These are phyloP conservation scores for Albifimbria verrucaria DNA, from an alignment of 2,329 filamentous ascomycete genomes.

Conservation along the genomic window DNA sequence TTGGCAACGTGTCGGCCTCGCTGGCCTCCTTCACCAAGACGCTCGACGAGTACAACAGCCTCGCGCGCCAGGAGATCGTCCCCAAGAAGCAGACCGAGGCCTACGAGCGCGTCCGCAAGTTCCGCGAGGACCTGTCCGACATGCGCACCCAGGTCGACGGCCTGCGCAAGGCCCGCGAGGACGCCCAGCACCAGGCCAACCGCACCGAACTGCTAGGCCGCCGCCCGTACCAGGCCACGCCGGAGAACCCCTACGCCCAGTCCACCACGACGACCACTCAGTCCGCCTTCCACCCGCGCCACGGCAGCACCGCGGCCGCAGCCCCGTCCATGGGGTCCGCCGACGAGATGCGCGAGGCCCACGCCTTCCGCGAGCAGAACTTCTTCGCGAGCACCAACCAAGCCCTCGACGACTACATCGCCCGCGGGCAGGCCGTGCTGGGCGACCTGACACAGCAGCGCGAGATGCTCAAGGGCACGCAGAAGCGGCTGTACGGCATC, in stretches of 20 bases:
- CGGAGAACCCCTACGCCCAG: slow-evolving; percentile 80
- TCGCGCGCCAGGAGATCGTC: slow-evolving; percentile 86
- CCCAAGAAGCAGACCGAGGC: slow-evolving; percentile 91
- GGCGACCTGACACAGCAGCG: slow-evolving; percentile 85
- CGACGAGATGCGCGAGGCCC: slow-evolving; percentile 71
- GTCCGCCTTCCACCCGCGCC: slow-evolving; percentile 38
- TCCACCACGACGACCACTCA: slow-evolving; percentile 30
- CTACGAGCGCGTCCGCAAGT: slow-evolving; percentile 77
- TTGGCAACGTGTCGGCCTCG: slow-evolving; percentile 73
- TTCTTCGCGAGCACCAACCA: slow-evolving; percentile 81
- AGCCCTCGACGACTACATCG: slow-evolving; percentile 91
- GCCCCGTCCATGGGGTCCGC: slow-evolving; percentile 38
- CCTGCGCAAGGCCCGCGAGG: slow-evolving; percentile 74
- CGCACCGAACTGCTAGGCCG: slow-evolving; percentile 81
- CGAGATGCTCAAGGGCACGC: slow-evolving; percentile 93
- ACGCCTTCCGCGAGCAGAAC: slow-evolving; percentile 83
- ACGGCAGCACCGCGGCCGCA: slow-evolving; percentile 32
- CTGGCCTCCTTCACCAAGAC: slow-evolving; percentile 81
- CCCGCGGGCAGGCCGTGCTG: slow-evolving; percentile 83
- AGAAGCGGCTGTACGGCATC: slow-evolving; percentile 85
- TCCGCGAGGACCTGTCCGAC: slow-evolving; percentile 76
- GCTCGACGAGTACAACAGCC: slow-evolving; percentile 84
- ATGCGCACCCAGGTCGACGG: slow-evolving; percentile 75
- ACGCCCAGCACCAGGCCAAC: slow-evolving; percentile 62
- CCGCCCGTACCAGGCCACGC: slow-evolving; percentile 73